phyloP scores from a whole-genome alignment of 805 yeast genomes.

The Nakazawaea ambrosiae region DNA sequence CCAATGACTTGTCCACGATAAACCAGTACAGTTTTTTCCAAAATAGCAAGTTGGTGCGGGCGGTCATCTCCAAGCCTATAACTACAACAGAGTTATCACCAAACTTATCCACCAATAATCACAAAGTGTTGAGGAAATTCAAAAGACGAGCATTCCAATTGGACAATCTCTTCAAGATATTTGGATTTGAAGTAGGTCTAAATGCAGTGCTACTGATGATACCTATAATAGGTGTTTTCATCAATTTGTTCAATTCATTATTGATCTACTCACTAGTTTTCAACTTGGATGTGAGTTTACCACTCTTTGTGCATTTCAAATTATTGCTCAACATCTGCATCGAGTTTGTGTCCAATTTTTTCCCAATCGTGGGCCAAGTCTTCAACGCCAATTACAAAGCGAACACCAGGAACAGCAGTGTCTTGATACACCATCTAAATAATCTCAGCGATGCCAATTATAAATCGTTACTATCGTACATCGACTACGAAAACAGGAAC shows the following conservation, averaged over 20 bases:
- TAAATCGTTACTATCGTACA: neutral
- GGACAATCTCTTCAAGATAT: constrained; percentile 32
- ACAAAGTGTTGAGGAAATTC: constrained; percentile 21
- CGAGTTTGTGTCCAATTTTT: constrained; percentile 32
- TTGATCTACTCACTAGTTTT: constrained; percentile 11
- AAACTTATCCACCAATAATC: constrained; percentile 28
- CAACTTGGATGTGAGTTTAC: constrained; percentile 31
- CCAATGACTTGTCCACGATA: neutral
- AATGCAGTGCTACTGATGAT: constrained; percentile 29
- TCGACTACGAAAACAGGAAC: constrained; percentile 1
- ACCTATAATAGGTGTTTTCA: constrained; percentile 30
- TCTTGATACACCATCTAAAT: constrained; percentile 33
- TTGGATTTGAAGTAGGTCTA: constrained; percentile 34
- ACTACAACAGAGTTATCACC: constrained; percentile 20
- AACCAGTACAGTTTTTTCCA: neutral
- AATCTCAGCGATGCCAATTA: neutral
- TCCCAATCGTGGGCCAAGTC: constrained; percentile 36
- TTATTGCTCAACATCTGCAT: constrained; percentile 30
- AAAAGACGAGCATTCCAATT: constrained; percentile 30
- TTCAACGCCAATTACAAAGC: constrained; percentile 34
- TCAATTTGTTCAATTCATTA: constrained; percentile 31
- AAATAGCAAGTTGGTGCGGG: neutral
- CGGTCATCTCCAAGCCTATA: neutral
- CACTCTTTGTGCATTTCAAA: constrained; percentile 30
- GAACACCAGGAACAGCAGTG: constrained; percentile 31